Conservation (phyloP, 805 yeast genomes). For the Starmerella powellii region DNA sequence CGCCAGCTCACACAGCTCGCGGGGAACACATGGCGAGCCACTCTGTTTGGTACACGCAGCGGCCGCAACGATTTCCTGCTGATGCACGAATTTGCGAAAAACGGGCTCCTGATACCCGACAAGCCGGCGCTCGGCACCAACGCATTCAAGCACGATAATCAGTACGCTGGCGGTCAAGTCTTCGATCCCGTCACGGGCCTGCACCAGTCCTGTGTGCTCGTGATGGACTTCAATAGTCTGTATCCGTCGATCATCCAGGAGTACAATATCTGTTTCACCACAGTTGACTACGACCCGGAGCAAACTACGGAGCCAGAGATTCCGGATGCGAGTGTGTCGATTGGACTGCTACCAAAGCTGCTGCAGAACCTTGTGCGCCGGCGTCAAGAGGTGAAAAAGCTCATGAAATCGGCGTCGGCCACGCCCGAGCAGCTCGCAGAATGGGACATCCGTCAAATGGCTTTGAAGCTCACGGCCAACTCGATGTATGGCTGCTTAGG, state of each 20-base stretch:
- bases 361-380: constrained; percentile 75
- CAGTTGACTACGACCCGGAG: constrained; percentile 50
- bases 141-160: constrained; percentile 36
- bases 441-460: constrained; percentile 91
- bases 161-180: constrained; percentile 85
- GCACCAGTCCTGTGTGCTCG: constrained; percentile 76
- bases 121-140: constrained; percentile 25
- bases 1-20: constrained; percentile 86
- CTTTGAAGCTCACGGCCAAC: constrained; percentile 90
- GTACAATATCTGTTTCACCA: constrained; percentile 91
- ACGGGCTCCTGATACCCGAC: constrained; percentile 79
- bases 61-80: constrained; percentile 90
- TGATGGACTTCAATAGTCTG: constrained; percentile 95
- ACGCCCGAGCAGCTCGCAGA: constrained; percentile 54
- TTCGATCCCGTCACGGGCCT: constrained; percentile 94
- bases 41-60: constrained; percentile 87
- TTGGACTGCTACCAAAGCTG: constrained; percentile 79
- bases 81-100: constrained; percentile 76
- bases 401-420: constrained; percentile 64
- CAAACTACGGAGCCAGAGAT: constrained; percentile 33
- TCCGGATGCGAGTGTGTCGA: constrained; percentile 33
- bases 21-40: constrained; percentile 95
- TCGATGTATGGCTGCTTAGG: constrained; percentile 99
- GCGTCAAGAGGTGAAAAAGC: constrained; percentile 82
- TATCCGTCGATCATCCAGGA: constrained; percentile 97